A percentile compares a stretch with the other conserved stretches of the same genome.
Evolutionary conservation across 805 yeast genomes (phyloP).

Genomic region (Ogataea philodendri): DNA sequence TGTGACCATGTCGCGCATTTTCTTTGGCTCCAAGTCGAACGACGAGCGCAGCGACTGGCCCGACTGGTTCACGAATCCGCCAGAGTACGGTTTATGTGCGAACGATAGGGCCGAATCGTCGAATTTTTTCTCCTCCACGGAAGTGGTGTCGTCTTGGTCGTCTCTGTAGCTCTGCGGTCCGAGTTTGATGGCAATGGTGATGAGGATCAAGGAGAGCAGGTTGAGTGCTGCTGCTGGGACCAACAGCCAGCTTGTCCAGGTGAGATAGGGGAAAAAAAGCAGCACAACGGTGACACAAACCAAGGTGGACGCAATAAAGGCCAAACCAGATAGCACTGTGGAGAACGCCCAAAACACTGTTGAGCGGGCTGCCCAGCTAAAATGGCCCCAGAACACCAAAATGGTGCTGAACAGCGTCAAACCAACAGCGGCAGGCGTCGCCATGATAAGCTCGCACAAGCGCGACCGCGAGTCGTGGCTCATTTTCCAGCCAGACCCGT

Average conservation of each 20-base stretch:
- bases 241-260: constrained; percentile 73
- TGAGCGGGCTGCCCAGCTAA: constrained; percentile 19
- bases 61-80: constrained; percentile 12
- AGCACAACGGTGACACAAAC: constrained; percentile 54
- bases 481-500: constrained; percentile 45
- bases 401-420: constrained; percentile 48
- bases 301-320: constrained; percentile 54
- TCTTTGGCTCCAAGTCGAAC: constrained; percentile 13
- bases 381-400: constrained; percentile 36
- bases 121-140: constrained; percentile 14
- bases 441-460: constrained; percentile 53
- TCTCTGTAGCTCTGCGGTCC: constrained; percentile 15
- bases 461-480: constrained; percentile 44
- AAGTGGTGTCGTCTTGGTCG: constrained; percentile 16
- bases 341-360: constrained; percentile 39
- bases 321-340: constrained; percentile 44
- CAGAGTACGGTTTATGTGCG: constrained; percentile 8
- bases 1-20: constrained; percentile 10
- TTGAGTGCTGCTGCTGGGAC: constrained; percentile 63
- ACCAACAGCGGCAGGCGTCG: constrained; percentile 68
- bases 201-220: constrained; percentile 49
- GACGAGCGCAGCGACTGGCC: constrained; percentile 10
- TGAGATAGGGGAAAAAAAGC: constrained; percentile 60
- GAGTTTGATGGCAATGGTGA: constrained; percentile 38
- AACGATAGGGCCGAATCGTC: constrained; percentile 16